Evolutionary conservation across 352 stramenopile genomes (phyloP).

Genomic region (Globisporangium heterothallicum): DNA sequence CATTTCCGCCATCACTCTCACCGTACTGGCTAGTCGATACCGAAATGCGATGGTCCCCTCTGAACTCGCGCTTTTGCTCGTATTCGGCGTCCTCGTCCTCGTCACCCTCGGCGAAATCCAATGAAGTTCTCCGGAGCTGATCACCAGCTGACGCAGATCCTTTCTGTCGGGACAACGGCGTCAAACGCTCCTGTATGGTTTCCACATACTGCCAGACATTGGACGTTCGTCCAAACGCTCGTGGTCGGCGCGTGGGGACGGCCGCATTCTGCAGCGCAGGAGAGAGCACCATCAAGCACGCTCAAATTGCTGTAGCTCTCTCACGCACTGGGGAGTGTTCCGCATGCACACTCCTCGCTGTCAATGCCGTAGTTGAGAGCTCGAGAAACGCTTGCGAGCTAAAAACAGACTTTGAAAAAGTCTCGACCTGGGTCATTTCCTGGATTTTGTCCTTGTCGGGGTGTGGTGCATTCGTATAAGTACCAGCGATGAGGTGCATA

Average conservation of each 20-base stretch:
- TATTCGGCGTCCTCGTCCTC: constrained; percentile 3
- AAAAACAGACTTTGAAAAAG: neutral
- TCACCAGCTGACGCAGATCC: neutral
- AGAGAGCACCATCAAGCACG: neutral
- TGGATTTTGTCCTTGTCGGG: too few relatives aligned
- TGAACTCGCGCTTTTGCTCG: neutral
- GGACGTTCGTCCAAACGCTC: constrained; percentile 57
- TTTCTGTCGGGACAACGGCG: constrained; percentile 1
- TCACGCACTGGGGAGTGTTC: neutral
- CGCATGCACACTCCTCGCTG: too few relatives aligned
- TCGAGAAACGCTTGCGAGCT: too few relatives aligned
- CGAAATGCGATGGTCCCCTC: neutral
- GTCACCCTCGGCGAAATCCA: constrained; percentile 10
- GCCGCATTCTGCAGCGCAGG: neutral
- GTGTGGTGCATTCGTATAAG: too few relatives aligned
- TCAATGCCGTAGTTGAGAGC: too few relatives aligned
- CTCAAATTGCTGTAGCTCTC: too few relatives aligned
- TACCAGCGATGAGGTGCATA: too few relatives aligned
- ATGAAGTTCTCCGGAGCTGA: constrained; percentile 7
- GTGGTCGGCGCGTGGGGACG: constrained; percentile 18
- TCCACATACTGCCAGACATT: constrained; percentile 75
- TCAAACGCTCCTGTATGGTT: constrained; percentile 33
- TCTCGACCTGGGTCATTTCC: neutral
- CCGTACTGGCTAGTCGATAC: neutral
- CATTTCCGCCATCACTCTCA: neutral